Evolutionary conservation across 441 rosid species (phyloP), one percentile per base, ranked within the genome.

Genomic region (Adansonia rubrostipa): DNA sequence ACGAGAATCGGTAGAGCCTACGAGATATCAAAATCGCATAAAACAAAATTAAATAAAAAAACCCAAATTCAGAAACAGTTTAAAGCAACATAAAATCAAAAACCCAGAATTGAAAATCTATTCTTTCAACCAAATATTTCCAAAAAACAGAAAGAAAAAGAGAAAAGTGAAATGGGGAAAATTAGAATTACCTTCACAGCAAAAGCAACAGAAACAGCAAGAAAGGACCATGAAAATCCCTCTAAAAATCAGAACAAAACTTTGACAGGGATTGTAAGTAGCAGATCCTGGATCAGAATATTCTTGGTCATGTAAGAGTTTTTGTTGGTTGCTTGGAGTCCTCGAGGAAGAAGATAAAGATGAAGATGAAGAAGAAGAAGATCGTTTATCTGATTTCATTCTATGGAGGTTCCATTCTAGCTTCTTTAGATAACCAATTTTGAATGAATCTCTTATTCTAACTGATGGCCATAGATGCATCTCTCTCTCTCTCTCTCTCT

Each of bases 391-490:
- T 71, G 68, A 80, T 74, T 85, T 78, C 86, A 83, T 89, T 81
- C 90, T 81, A 14, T 69, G 86, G 70, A 88, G 86, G 67, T 88
- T 92, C 89, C 91, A 83, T 67, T 88, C 92, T 42, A 86, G 79
- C 33, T 82, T 85, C 60, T 77, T 86, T 62, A 86, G 15, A 74
- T 85, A 88, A 60, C 63, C 77, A 44, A 74, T 68, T 88, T 89
- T 93, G 91, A 93, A 93, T 0, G 98, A 93, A 54, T 91, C 95
- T 73, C 96, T 81, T 57, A 93, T 80, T 78, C 85, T 89, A 85
- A 75, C 10, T 0, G 98, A 87, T 3, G 95, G 98, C 98, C 98
- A 92, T 60, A 92, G 87, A 87, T 92, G 98, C 98, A 92, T 93
- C 77, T 81, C 62, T 28, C 10, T 62, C 73, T 67, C 20, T 36